Conservation (phyloP, 208 protist species). For the Phytomonas sp. region DNA sequence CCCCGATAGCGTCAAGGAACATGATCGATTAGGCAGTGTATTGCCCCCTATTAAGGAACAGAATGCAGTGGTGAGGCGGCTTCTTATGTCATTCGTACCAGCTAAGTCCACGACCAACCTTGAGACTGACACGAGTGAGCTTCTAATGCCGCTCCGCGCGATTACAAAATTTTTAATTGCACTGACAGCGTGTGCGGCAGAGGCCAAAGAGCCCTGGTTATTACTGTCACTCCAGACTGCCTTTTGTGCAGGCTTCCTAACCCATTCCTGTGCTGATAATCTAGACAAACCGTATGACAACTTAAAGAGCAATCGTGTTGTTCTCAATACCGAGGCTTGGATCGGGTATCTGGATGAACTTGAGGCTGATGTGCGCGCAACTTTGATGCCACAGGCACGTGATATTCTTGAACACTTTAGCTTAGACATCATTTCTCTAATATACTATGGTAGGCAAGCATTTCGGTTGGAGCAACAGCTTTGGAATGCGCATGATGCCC, state of each 20-base stretch:
- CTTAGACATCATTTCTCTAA: background rate
- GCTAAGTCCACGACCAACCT: background rate
- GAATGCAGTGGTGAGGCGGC: background rate
- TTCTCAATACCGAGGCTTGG: background rate
- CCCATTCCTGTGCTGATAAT: background rate
- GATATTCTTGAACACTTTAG: background rate
- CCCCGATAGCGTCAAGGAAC: background rate
- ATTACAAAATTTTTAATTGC: background rate
- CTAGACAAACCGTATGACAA: background rate
- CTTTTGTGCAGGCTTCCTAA: conserved; percentile 38
- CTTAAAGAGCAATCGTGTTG: background rate
- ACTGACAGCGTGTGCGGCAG: conserved; percentile 40
- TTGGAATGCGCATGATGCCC: background rate
- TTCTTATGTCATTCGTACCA: background rate
- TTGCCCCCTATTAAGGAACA: background rate
- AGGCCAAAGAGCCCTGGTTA: conserved; percentile 42
- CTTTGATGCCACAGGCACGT: background rate
- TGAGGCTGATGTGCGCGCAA: background rate
- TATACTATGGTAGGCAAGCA: background rate
- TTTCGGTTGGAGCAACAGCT: background rate
- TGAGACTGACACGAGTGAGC: background rate
- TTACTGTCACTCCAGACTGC: conserved; percentile 29
- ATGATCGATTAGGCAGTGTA: background rate
- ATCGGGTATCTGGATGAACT: background rate
- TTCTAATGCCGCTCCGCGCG: background rate